Evolutionary conservation across 2,329 filamentous ascomycete species (phyloP), one percentile per base, ranked within the genome.

Genomic region (Cladophialophora psammophila): DNA sequence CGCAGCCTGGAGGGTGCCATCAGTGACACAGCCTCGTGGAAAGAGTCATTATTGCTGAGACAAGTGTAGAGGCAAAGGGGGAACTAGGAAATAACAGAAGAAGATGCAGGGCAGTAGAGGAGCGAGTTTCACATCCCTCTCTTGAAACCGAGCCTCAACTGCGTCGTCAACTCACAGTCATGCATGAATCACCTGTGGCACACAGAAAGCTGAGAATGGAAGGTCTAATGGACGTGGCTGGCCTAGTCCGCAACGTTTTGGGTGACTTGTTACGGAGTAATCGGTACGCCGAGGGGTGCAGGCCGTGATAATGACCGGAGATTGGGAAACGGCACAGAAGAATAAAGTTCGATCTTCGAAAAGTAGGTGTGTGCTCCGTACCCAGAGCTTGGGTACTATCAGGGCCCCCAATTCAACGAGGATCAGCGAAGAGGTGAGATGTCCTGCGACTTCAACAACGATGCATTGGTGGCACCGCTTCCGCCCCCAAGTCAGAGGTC

Each of bases 141-240:
- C 26, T 53, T 18, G 18, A 13, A 31, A 13, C 55, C 36, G 55
- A 58, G 55, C 55, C 36, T 58, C 55, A 31, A 34, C 55, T 34
- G 55, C 35, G 31, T 53, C 50, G 50, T 53, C 50, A 53, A 26
- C 50, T 3, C 18, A 32, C 5, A n/a, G n/a, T 13, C 5, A 32
- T 20, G 5, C 34, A 40, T 58, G 18, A 58, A 45, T 45, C 55
- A 58, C 42, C 55, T 32, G 35, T 58, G 55, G 26, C 26, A 58
- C 55, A 32, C 40, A 40, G 10, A n/a, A 4, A 42, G 8, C 40
- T 18, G 40, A n/a, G 31, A 15, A 15, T 20, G 36, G 34, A 31
- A 58, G 40, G 38, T 45, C 31, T 15, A 45, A 42, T 18, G 8
- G 26, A n/a, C 36, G 55, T 58, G 55, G 54, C 54, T 20, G 54